Evolutionary conservation across 2,329 filamentous ascomycete species (phyloP), one percentile per base, ranked within the genome.

Genomic region (Hypoxylon rubiginosum): DNA sequence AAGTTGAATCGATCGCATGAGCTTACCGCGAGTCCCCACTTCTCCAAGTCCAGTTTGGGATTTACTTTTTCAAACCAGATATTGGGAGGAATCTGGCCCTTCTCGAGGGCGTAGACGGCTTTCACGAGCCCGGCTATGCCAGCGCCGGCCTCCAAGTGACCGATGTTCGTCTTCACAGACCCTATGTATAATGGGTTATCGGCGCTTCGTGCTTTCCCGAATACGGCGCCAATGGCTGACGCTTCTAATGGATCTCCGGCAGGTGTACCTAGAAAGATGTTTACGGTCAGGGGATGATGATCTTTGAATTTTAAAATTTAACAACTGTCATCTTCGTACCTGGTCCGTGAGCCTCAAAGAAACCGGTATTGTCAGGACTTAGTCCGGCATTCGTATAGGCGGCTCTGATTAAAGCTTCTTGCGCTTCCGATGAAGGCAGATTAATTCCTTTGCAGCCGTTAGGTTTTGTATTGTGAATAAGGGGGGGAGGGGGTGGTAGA

Each of bases 181-280:
- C 74, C 74, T 26, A 76, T 62, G 41, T 65, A 69, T 6, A 77
- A 57, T 10, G 71, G 74, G 10, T 66, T 60, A 1, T 71, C 55
- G 9, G 60, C 43, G 2, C 66, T 61, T n/a, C 73, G 59, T n/a
- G 69, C 53, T 45, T 67, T 65, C 26, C 67, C 68, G 26, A 80
- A 79, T 2, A 76, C 74, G 5, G 68, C 61, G 0, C 72, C 71
- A 26, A 83, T 76, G 2, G 79, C 81, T 6, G 70, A 64, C 10
- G 79, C 78, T 65, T 84, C 82, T n/a, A 76, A 65, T 0, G 80
- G 78, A 60, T 83, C 82, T 10, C 82, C 82, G 2, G 76, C 76
- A 9, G 71, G 68, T 6, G 82, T 83, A 5, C 79, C 79, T 9
- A 78, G 19, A 24, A 41, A 13, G 32, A 34, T 15, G 34, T 36